Evolutionary conservation across 2,329 filamentous ascomycete genomes (phyloP).

Genomic region (Fusarium piperis): DNA sequence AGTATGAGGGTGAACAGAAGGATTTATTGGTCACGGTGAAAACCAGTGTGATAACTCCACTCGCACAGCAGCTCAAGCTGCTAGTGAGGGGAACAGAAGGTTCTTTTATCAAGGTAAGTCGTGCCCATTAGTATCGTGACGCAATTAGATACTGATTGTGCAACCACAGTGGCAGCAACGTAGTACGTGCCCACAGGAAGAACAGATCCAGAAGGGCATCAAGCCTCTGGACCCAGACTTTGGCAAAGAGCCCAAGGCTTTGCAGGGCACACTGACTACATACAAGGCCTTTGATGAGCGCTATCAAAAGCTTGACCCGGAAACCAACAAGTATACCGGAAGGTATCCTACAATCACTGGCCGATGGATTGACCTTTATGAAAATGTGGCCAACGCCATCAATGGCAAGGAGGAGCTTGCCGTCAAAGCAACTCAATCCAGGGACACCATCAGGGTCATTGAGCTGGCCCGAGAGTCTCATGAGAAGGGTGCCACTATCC

Average conservation of each 20-base stretch:
- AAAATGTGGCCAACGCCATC: slow-evolving; percentile 51
- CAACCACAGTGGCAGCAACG: slow-evolving; percentile 58
- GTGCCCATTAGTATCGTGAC: not conserved
- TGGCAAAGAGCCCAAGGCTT: slow-evolving; percentile 28
- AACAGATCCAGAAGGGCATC: slow-evolving; percentile 25
- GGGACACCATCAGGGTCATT: slow-evolving; percentile 50
- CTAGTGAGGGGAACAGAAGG: slow-evolving; percentile 35
- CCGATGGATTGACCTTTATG: slow-evolving; percentile 52
- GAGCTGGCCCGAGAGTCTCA: slow-evolving; percentile 54
- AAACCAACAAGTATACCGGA: slow-evolving; percentile 47
- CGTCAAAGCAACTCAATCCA: slow-evolving; percentile 51
- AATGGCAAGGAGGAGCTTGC: slow-evolving; percentile 49
- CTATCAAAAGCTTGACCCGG: slow-evolving; percentile 44
- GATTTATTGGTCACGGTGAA: slow-evolving; percentile 37
- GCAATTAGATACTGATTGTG: slow-evolving; percentile 43
- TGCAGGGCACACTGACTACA: slow-evolving; percentile 47
- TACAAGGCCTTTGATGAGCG: slow-evolving; percentile 47
- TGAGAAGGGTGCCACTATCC: slow-evolving; percentile 44
- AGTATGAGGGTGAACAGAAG: slow-evolving; percentile 58
- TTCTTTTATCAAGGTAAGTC: slow-evolving; percentile 28
- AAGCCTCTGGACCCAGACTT: slow-evolving; percentile 27
- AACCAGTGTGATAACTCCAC: slow-evolving; percentile 23
- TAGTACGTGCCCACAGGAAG: slow-evolving; percentile 47
- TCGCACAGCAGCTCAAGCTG: slow-evolving; percentile 31
- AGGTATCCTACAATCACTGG: slow-evolving; percentile 52